Evolutionary conservation across 805 yeast species (phyloP), one percentile per base, ranked within the genome.

Genomic region (Trichomonascus vanleenenianus): DNA sequence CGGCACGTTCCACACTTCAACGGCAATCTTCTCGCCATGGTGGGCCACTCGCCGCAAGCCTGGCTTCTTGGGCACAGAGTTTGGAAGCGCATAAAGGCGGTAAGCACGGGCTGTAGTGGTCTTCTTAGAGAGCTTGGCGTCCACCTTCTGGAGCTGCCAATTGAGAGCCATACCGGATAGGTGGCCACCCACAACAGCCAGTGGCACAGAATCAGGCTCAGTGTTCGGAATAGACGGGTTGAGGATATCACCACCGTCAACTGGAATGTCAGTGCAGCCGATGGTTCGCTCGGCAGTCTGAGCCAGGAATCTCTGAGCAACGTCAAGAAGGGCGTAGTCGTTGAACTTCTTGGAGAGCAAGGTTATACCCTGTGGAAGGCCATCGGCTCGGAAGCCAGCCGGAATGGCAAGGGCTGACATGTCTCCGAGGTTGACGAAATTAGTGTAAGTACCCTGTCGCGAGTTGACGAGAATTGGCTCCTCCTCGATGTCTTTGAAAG

Each of bases 131-230:
- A 85, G 78, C 2, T 78, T 65, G 27, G 97, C 97, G 56, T 81
- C 77, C 39, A 83, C 93, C 62, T 83, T 77, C 56, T 84, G 83
- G 50, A 91, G 72, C 69, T 91, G 98, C 96, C 97, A 89, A 65
- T 91, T 88, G 55, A 91, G 73, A 40, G 88, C 88, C 72, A 87
- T 76, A 1, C 96, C 96, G 46, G 79, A 71, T 54, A 93, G 72
- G 61, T 91, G 98, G 40, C 97, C 97, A 46, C 98, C 98, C 40
- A 91, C 97, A 32, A 93, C 98, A 1, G 97, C 97, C 47, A 91
- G 67, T 50, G 81, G 74, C 49, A 87, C 71, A 8, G 75, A 68
- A 30, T 65, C 51, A 1, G 70, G 62, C 22, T 66, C 55, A 38
- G 65, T 60, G 34, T 62, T 52, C n/a, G 84, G 85, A 30, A 74